These are phyloP conservation scores for Didymella exigua DNA, from an alignment of 2,329 filamentous ascomycete species.

Conservation along the genomic window DNA sequence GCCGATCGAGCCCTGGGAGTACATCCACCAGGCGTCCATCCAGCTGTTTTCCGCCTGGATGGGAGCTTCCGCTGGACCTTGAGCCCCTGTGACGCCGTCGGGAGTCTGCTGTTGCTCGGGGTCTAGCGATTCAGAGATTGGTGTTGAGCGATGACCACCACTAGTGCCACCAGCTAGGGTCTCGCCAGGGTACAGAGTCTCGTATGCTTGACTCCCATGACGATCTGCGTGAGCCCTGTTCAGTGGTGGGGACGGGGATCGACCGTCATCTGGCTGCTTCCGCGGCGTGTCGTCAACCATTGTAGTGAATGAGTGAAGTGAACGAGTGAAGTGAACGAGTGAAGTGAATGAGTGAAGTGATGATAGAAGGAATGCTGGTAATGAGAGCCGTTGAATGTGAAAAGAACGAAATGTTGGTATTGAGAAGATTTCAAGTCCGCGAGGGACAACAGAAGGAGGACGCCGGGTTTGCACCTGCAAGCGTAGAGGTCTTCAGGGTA, in stretches of 20 bases:
- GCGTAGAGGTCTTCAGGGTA: slow-evolving; percentile 31
- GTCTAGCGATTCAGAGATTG: background rate
- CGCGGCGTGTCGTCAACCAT: background rate
- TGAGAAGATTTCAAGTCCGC: background rate
- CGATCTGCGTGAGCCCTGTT: background rate
- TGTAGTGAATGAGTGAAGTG: background rate
- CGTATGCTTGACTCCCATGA: background rate
- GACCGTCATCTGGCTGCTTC: background rate
- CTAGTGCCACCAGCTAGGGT: background rate
- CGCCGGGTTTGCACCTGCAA: background rate
- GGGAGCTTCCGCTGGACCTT: background rate
- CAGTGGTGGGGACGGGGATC: background rate
- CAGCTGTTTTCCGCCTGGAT: background rate
- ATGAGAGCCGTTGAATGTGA: background rate
- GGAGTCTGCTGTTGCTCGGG: background rate
- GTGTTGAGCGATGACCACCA: background rate
- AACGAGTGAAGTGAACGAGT: background rate
- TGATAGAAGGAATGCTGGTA: background rate
- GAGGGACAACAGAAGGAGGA: background rate
- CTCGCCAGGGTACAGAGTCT: background rate
- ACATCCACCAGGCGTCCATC: background rate
- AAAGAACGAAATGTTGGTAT: background rate
- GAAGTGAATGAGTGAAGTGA: background rate
- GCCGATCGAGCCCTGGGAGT: background rate
- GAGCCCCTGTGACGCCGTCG: background rate